These are phyloP conservation scores for Penicillium brasilianum DNA, from an alignment of 2,329 filamentous ascomycete genomes.

Conservation along the genomic window DNA sequence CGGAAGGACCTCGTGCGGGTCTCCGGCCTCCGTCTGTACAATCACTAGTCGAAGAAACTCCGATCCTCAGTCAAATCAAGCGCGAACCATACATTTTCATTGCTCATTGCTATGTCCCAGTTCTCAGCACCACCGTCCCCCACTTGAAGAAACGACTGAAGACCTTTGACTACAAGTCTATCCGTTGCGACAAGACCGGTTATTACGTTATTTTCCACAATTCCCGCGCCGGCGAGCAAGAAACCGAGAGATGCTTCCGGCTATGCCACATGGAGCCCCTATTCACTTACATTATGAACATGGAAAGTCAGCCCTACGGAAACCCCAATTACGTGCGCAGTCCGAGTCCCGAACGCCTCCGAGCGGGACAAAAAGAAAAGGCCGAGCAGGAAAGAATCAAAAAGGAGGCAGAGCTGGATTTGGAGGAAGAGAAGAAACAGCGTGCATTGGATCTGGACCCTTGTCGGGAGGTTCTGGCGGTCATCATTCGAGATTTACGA, in stretches of 20 bases:
- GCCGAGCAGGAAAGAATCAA: slow-evolving; percentile 70
- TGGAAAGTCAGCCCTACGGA: slow-evolving; percentile 78
- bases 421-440: slow-evolving; percentile 88
- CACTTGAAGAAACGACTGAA: slow-evolving; percentile 91
- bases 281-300: slow-evolving; percentile 91
- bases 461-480: slow-evolving; percentile 79
- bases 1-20: slow-evolving; percentile 47
- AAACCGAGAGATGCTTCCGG: slow-evolving; percentile 79
- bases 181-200: slow-evolving; percentile 81
- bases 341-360: slow-evolving; percentile 51
- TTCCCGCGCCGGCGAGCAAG: slow-evolving; percentile 73
- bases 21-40: slow-evolving; percentile 44
- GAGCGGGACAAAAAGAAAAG: slow-evolving; percentile 59
- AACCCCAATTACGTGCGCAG: slow-evolving; percentile 65
- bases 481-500: slow-evolving; percentile 77
- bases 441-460: slow-evolving; percentile 88
- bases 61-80: slow-evolving; percentile 71
- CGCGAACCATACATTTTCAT: slow-evolving; percentile 90
- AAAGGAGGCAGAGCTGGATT: slow-evolving; percentile 77
- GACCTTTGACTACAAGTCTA: slow-evolving; percentile 77
- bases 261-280: slow-evolving; percentile 80
- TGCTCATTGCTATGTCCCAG: slow-evolving; percentile 82
- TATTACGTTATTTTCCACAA: slow-evolving; percentile 94
- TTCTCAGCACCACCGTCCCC: slow-evolving; percentile 80
- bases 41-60: slow-evolving; percentile 67